A percentile compares a stretch with the other conserved stretches of the same genome.
Evolutionary conservation across 306 rosid species (phyloP).

Genomic region (Castanopsis chinensis): DNA sequence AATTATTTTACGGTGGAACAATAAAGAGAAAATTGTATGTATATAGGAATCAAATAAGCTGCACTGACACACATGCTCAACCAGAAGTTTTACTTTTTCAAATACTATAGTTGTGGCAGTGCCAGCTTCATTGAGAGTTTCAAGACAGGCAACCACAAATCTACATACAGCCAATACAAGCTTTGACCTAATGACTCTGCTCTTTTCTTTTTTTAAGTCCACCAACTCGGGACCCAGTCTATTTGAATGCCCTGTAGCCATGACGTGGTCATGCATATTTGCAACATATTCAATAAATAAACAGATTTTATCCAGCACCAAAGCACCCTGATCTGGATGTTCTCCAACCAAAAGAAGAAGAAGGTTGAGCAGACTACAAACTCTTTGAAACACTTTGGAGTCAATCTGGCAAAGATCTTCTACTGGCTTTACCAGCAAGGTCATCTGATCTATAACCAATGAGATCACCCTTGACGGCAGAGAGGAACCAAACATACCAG

Average conservation of each 20-base stretch:
- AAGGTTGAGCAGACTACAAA: constrained; percentile 31
- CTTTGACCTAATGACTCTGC: constrained; percentile 22
- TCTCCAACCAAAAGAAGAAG: constrained; percentile 37
- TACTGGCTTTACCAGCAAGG: constrained; percentile 27
- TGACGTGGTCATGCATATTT: constrained; percentile 4
- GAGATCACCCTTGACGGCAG: constrained; percentile 36
- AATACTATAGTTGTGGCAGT: constrained; percentile 24
- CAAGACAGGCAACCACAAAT: constrained; percentile 43
- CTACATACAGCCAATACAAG: constrained; percentile 36
- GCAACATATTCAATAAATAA: constrained; percentile 30
- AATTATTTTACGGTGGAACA: constrained; percentile 39
- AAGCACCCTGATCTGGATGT: constrained; percentile 30
- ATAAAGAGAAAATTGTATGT: constrained; percentile 35
- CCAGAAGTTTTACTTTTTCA: constrained; percentile 45
- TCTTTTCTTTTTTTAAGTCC: constrained; percentile 18
- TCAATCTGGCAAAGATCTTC: constrained; percentile 28
- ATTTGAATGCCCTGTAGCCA: constrained; percentile 15
- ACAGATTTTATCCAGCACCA: constrained; percentile 41
- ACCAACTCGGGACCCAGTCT: background rate
- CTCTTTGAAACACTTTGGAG: constrained; percentile 28
- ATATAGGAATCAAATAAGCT: constrained; percentile 41
- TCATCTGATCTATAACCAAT: constrained; percentile 47
- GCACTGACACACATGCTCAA: constrained; percentile 41
- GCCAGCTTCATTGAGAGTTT: constrained; percentile 35
- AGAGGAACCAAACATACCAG: constrained; percentile 22